Percentiles rank a stretch among this genome's conserved stretches.
phyloP scores from a whole-genome alignment of 2,329 filamentous ascomycete species.

The Didymella lethalis region DNA sequence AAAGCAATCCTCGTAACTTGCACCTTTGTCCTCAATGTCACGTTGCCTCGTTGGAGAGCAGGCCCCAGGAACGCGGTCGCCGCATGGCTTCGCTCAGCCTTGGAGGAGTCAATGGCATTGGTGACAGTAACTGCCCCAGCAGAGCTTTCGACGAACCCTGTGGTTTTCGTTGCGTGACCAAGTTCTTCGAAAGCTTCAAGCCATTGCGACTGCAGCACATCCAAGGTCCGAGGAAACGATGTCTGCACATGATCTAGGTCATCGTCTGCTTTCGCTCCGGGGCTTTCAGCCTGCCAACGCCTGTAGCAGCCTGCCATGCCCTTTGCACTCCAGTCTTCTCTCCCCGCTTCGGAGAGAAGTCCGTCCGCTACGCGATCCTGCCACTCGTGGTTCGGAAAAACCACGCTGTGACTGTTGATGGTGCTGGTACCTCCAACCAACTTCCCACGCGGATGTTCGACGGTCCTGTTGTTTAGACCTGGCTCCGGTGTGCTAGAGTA shows the following conservation, averaged over 20 bases:
- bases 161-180: constrained; percentile 18
- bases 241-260: constrained; percentile 23
- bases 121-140: constrained; percentile 26
- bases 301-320: constrained; percentile 27
- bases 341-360: constrained; percentile 22
- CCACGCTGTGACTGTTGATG: constrained; percentile 33
- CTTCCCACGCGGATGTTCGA: constrained; percentile 32
- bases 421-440: constrained; percentile 31
- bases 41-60: constrained; percentile 27
- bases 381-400: constrained; percentile 31
- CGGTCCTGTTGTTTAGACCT: constrained; percentile 21
- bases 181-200: constrained; percentile 28
- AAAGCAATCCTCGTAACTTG: constrained; percentile 28
- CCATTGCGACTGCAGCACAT: constrained; percentile 27
- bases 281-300: constrained; percentile 23
- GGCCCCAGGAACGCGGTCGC: constrained; percentile 30
- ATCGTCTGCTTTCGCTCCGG: constrained; percentile 1
- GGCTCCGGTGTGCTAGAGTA: constrained; percentile 24
- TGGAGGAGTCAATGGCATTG: constrained; percentile 29
- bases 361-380: constrained; percentile 26
- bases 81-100: constrained; percentile 32
- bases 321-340: constrained; percentile 21
- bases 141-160: constrained; percentile 25
- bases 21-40: constrained; percentile 23
- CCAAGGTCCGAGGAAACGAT: constrained; percentile 24